Percentiles rank a stretch among this genome's conserved stretches.
Evolutionary conservation across 2,329 filamentous ascomycete species (phyloP).

Genomic region (Talaromyces funiculosus): DNA sequence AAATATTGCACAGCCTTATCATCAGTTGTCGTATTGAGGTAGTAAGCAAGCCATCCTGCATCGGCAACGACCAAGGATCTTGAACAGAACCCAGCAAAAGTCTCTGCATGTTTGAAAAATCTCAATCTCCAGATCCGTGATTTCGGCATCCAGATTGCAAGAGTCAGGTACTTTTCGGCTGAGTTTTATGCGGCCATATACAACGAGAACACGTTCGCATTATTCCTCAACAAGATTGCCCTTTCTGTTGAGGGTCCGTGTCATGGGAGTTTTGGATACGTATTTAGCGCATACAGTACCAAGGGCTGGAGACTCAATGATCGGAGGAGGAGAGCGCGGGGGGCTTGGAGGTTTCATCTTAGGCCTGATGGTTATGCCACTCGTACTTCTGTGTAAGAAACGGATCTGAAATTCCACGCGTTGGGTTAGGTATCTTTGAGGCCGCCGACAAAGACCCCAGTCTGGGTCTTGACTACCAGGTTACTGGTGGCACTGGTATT

Average conservation of each 20-base stretch:
- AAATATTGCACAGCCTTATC: not conserved
- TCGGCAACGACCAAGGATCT: not conserved
- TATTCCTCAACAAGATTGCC: not conserved
- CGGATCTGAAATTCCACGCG: not conserved
- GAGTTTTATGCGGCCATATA: not conserved
- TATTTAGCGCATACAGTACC: not conserved
- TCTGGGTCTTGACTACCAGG: not conserved
- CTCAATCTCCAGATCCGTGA: not conserved
- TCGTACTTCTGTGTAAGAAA: not conserved
- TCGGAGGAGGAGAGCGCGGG: not conserved
- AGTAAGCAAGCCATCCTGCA: not conserved
- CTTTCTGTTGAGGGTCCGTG: not conserved
- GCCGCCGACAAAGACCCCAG: not conserved
- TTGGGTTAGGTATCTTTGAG: not conserved
- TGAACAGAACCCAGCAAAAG: not conserved
- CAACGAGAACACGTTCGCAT: not conserved
- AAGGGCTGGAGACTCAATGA: not conserved
- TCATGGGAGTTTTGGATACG: not conserved
- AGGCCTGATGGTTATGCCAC: too few species aligned
- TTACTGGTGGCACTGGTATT: not conserved
- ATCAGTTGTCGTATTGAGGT: not conserved
- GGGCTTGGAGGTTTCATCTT: not conserved
- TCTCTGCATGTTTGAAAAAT: not conserved
- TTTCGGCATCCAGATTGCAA: not conserved
- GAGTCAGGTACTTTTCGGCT: not conserved